Evolutionary conservation across 768 basidiomycete genomes (phyloP).

Genomic region (Fistulinella prunicolor): DNA sequence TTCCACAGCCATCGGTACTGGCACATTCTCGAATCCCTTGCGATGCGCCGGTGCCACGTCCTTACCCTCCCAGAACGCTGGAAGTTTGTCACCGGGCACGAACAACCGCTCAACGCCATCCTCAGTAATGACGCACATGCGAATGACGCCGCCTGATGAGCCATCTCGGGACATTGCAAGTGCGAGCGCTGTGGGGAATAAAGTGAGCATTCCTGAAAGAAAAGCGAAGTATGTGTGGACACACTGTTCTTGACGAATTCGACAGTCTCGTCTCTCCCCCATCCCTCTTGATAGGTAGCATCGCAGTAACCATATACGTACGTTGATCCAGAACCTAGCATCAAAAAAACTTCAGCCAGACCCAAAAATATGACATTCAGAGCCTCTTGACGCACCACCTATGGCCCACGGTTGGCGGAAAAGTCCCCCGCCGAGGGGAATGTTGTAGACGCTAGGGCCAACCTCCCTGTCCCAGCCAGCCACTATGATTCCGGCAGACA

Average conservation of each 20-base stretch:
- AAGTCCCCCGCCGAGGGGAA: conserved; percentile 93
- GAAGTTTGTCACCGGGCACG: conserved; percentile 86
- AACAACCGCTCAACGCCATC: conserved; percentile 90
- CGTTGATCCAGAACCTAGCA: conserved; percentile 85
- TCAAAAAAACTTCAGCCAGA: not conserved
- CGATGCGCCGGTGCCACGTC: conserved; percentile 54
- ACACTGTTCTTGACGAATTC: conserved; percentile 95
- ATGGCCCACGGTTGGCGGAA: conserved; percentile 99
- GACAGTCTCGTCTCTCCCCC: conserved; percentile 86
- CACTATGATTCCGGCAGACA: conserved; percentile 94
- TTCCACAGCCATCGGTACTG: conserved; percentile 47
- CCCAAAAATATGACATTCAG: too few relatives aligned
- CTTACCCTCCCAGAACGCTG: conserved; percentile 85
- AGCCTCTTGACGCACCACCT: conserved; percentile 58
- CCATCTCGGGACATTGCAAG: conserved; percentile 98
- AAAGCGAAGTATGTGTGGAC: conserved; percentile 40
- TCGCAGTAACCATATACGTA: conserved; percentile 99
- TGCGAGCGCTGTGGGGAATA: conserved; percentile 61
- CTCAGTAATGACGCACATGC: conserved; percentile 96
- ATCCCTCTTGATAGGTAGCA: conserved; percentile 93
- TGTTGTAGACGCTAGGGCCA: conserved; percentile 94
- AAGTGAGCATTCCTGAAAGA: conserved; percentile 2
- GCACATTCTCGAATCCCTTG: conserved; percentile 22
- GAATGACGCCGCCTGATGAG: conserved; percentile 94
- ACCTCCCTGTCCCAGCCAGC: conserved; percentile 94